Base-by-base conservation (phyloP, 1,139 yeast species). In the Blastobotrys apis region DNA sequence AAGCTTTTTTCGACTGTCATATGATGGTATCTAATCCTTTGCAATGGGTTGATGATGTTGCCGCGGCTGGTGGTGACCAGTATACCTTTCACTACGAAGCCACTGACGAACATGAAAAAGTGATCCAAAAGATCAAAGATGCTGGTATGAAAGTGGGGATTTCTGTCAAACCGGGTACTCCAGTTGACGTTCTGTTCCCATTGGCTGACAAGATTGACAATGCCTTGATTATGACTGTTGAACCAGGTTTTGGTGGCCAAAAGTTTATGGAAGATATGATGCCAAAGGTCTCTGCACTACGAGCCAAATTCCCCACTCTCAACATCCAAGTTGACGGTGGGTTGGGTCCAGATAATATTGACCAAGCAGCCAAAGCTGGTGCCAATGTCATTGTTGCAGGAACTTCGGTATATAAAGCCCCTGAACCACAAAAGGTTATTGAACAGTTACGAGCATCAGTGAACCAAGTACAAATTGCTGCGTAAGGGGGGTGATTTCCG, bases 341-440 rank as follows among this genome's bases (percentile, higher is more conserved):
- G 0, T 72, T 92, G 52, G 95, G 94, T 48, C 81, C 80, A 54
- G 88, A 78, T 40, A 92, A 94, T 5, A 80, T 87, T 44, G 84
- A 78, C 43, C 75, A 74, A 30, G 97, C 97, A 46, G 95, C 97
- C 19, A 74, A 75, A 47, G 97, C 97, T 9, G 97, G 97, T 46
- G 98, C 98, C 43, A 92, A 92, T 64, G 97, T 92, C 39, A 90
- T 94, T 62, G 99, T 92, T 44, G 97, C 98, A 2, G 99, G 99
- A 35, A 92, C 98, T 15, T 77, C 95, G 42, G 94, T 90, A 15
- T 92, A 88, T 69, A 80, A 81, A 52, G 94, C 97, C 12, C 71
- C 74, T 5, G 82, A 83, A 54, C 96, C 97, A 16, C 70, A 68
- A 23, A 83, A 78, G 52, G 83, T 86, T 56, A 88, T 90, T 54